Evolutionary conservation across 768 basidiomycete genomes (phyloP), one percentile per base, ranked within the genome.

Genomic region (Tylopilus plumbeoviolaceoides): DNA sequence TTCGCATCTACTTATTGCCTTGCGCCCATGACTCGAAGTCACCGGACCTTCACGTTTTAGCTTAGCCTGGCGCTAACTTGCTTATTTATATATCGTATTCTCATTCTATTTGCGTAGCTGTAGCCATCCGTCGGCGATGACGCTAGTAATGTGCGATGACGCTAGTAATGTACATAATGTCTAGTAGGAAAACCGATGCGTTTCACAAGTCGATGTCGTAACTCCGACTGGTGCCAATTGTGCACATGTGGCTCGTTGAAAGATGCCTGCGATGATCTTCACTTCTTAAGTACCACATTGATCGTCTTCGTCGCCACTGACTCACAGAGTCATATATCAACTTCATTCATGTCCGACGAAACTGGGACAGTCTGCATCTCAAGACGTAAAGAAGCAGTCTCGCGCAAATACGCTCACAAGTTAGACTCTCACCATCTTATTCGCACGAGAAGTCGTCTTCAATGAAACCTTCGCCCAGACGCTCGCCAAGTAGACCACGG

Each of bases 51-150:
- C 44, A 53, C 30, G 23, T 23, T 23, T 47, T 40, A 49, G 31
- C 25, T 50, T 51, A 28, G 63, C 61, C 66, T 40, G 44, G 64
- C 52, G 65, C 65, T 48, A 30, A 28, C 38, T 41, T 42, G 18
- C 36, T 36, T 68, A 61, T 61, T 56, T 68, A 63, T 62, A 43
- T 52, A 66, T 47, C 51, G 15, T 67, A 65, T 55, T 50, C 42
- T 15, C 51, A 39, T 5, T 54, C 45, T 61, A 63, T 58, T 58
- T 52, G 33, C 55, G 23, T 43, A 44, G 35, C 18, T 23, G 45
- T 38, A 44, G 30, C 41, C 44, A 39, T 55, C 36, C 52, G 48
- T 46, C 38, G 44, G 10, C 47, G 43, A 28, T 41, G 31, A 48
- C 45, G 43, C 41, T 46, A 30, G 30, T 30, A 50, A 55, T 61